Evolutionary conservation across 2,329 filamentous ascomycete species (phyloP).

Genomic region (Paracoccidioides brasiliensis): DNA sequence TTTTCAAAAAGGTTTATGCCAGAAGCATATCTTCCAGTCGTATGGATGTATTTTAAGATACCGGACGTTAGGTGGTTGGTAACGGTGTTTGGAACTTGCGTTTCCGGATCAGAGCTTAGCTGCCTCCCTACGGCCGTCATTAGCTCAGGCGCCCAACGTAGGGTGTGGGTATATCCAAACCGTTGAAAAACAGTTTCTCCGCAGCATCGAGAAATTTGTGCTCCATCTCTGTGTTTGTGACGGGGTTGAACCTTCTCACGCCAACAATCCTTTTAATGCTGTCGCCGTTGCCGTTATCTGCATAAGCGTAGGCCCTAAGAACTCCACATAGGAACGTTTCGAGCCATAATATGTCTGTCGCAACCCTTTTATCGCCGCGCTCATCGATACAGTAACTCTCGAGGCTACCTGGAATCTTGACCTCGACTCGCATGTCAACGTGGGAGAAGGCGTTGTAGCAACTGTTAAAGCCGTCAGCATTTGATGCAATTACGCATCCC

Average conservation of each 20-base stretch:
- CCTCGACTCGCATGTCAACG: constrained; percentile 95
- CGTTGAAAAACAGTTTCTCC: constrained; percentile 88
- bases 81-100: constrained; percentile 92
- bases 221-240: constrained; percentile 96
- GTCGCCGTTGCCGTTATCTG: constrained; percentile 87
- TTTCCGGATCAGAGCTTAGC: constrained; percentile 88
- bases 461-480: constrained; percentile 25
- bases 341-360: constrained; percentile 88
- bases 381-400: constrained; percentile 98
- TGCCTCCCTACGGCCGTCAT: constrained; percentile 59
- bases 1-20: constrained; percentile 98
- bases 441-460: constrained; percentile 99
- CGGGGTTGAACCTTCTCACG: constrained; percentile 92
- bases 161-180: constrained; percentile 31
- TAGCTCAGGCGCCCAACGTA: constrained; percentile 5
- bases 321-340: constrained; percentile 97
- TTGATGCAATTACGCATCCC: neutral
- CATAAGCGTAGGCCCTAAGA: constrained; percentile 86
- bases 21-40: constrained; percentile 84
- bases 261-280: constrained; percentile 94
- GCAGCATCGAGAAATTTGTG: constrained; percentile 91
- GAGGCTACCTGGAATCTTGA: constrained; percentile 89
- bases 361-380: constrained; percentile 83
- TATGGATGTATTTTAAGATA: constrained; percentile 85
- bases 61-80: constrained; percentile 94